Evolutionary conservation across 345 rosid species (phyloP), one percentile per base, ranked within the genome.

Genomic region (Boechera retrofracta): DNA sequence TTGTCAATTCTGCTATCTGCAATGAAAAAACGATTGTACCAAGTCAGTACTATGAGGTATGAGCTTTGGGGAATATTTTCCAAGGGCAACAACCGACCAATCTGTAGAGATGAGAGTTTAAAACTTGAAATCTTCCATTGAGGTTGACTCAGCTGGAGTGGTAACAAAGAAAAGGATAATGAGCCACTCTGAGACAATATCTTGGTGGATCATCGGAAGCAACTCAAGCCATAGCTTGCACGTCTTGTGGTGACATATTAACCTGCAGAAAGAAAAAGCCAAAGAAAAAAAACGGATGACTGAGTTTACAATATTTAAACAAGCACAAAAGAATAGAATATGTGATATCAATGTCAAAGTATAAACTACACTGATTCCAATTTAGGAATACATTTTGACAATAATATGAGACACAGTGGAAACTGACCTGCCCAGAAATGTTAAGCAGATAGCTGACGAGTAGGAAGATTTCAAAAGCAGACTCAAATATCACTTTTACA

Each of bases 401-500:
- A 62, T 53, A 16, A 53, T 51, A 73, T 18, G 54, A 52, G 51
- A 53, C 33, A 63, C 12, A 72, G 60, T 35, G 41, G 66, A 74
- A 74, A 59, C 94, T 81, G 55, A 94, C 98, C 97, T 89, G 96
- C 58, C 88, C 91, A 78, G 94, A 73, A 33, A 89, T 66, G 79
- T 78, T 86, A 72, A 85, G 83, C 83, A 95, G 86, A 87, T 95
- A 95, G 85, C 80, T 85, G 59, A 91, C 73, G 77, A 92, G 87
- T 55, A 95, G 88, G 69, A 88, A 90, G 75, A 89, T 71, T 66
- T 92, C 96, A 51, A 86, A 73, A 53, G 99, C 88, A 69, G 90
- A 88, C 83, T 92, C 98, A 81, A 92, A 88, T 97, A 92, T 95
- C 63, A 78, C 81, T 84, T 84, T 87, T n/a, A 87, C 90, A 84